These are phyloP conservation scores for Sphagnum contortum DNA, from an alignment of 225 moss, liverwort and hornwort species.

Conservation along the genomic window DNA sequence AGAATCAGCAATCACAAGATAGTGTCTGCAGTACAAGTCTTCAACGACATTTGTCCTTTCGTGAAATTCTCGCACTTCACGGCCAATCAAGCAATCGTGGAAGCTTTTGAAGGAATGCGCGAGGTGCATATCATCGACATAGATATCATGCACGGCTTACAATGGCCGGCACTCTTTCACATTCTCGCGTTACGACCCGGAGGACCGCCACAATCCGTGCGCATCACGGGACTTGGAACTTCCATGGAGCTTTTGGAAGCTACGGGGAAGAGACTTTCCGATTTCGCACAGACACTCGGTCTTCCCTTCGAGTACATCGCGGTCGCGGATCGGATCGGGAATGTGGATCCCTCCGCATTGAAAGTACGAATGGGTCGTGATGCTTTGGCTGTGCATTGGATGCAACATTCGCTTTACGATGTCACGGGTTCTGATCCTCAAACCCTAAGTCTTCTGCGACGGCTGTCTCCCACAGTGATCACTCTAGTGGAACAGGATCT, in stretches of 20 bases:
- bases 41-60: slow-evolving; percentile 74
- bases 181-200: slow-evolving; percentile 59
- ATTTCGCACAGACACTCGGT: slow-evolving; percentile 51
- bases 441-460: slow-evolving; percentile 42
- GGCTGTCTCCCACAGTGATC: slow-evolving; percentile 48
- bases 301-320: slow-evolving; percentile 61
- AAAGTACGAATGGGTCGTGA: slow-evolving; percentile 37
- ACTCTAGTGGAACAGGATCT: slow-evolving; percentile 75
- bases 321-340: slow-evolving; percentile 52
- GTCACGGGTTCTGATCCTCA: slow-evolving; percentile 59
- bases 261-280: slow-evolving; percentile 55
- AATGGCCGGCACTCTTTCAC: slow-evolving; percentile 72
- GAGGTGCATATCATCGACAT: slow-evolving; percentile 72
- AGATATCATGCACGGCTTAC: slow-evolving; percentile 87
- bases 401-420: slow-evolving; percentile 75
- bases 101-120: slow-evolving; percentile 66
- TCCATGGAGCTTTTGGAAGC: slow-evolving; percentile 53
- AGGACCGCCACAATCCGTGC: slow-evolving; percentile 49
- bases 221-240: slow-evolving; percentile 60
- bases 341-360: slow-evolving; percentile 35
- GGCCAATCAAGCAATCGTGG: slow-evolving; percentile 67
- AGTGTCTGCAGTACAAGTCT: slow-evolving; percentile 66
- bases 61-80: slow-evolving; percentile 84
- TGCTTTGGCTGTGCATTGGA: slow-evolving; percentile 66
- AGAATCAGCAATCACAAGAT: slow-evolving; percentile 45